phyloP scores from a whole-genome alignment of 176 grass and related monocot species.

The Ensete ventricosum region DNA sequence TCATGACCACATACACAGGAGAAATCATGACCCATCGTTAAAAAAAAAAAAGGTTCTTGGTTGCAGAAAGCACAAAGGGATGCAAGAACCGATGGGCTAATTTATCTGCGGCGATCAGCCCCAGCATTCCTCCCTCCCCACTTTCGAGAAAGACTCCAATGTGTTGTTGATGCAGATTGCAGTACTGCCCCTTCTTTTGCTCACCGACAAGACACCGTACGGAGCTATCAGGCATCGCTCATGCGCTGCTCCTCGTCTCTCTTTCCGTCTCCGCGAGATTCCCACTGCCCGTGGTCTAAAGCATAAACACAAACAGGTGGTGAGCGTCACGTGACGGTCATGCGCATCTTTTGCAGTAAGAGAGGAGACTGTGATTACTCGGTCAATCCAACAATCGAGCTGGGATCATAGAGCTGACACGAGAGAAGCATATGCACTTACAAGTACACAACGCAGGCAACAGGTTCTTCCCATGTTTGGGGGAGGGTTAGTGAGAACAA shows the following conservation, averaged over 20 bases:
- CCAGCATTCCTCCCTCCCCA: neutral
- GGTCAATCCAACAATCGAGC: neutral
- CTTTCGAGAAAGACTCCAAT: neutral
- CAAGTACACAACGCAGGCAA: neutral
- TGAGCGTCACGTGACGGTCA: neutral
- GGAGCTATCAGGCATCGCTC: neutral
- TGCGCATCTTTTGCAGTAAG: neutral
- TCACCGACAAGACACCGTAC: constrained; percentile 5
- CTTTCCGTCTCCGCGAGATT: neutral
- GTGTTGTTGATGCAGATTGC: neutral
- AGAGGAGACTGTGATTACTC: no score
- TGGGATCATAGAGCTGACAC: neutral
- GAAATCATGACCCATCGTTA: neutral
- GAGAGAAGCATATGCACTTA: neutral
- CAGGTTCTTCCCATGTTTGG: neutral
- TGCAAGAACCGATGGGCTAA: neutral
- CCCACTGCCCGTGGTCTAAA: neutral
- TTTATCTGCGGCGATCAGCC: constrained; percentile 2
- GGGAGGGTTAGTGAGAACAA: neutral
- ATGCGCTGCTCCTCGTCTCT: neutral
- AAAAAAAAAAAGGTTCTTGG: neutral
- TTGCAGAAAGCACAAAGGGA: neutral
- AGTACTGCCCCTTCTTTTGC: neutral
- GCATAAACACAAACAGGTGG: neutral
- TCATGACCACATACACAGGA: neutral